Percentiles rank a stretch among this genome's conserved stretches.
phyloP scores from a whole-genome alignment of 106 monocot species.

The Dioscorea dumetorum region DNA sequence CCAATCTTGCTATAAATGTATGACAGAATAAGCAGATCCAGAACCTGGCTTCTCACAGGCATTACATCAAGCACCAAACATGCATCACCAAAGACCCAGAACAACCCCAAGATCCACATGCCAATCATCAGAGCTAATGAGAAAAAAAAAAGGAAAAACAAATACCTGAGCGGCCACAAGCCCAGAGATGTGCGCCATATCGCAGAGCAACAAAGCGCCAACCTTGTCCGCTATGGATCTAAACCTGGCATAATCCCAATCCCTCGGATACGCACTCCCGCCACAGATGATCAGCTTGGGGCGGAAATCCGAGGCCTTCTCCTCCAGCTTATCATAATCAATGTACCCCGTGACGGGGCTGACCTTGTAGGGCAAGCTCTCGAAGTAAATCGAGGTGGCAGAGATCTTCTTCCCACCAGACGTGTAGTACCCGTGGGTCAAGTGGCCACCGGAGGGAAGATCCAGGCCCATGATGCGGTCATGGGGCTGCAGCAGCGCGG shows the following conservation, averaged over 20 bases:
- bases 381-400: conserved; percentile 84
- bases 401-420: conserved; percentile 90
- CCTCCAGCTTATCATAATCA: conserved; percentile 86
- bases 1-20: not conserved
- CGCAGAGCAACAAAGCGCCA: conserved; percentile 70
- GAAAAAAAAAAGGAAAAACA: not conserved
- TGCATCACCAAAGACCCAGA: not conserved
- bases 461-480: conserved; percentile 90
- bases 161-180: conserved; percentile 83
- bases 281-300: conserved; percentile 85
- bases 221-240: conserved; percentile 60
- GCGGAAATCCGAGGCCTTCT: conserved; percentile 83
- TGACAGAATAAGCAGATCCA: not conserved
- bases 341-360: conserved; percentile 55
- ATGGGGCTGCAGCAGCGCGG: conserved; percentile 68
- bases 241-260: conserved; percentile 74
- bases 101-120: not conserved
- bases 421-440: conserved; percentile 84
- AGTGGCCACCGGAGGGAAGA: conserved; percentile 76
- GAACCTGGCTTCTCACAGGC: not conserved
- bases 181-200: conserved; percentile 90
- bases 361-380: conserved; percentile 84
- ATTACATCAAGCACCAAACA: not conserved
- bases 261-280: conserved; percentile 84
- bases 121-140: not conserved